Percentiles rank a stretch among this genome's conserved stretches.
Evolutionary conservation across 306 rosid species (phyloP).

Genomic region (Dalbergia oliveri): DNA sequence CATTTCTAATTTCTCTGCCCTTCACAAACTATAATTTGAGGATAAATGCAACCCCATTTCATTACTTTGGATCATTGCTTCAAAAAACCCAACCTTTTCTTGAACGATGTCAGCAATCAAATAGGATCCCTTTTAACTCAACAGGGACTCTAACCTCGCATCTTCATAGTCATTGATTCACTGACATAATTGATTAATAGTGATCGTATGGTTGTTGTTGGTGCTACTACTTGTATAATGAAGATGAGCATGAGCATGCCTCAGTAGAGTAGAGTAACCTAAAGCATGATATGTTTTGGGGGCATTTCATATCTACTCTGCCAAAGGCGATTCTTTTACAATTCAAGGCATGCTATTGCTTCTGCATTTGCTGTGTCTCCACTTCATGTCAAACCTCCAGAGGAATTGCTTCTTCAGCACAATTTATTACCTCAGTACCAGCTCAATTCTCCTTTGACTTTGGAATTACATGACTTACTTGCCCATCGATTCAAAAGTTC

Average conservation of each 20-base stretch:
- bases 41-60: background rate
- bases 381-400: conserved; percentile 44
- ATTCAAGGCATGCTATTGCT: conserved; percentile 40
- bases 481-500: conserved; percentile 56
- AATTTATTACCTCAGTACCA: conserved; percentile 47
- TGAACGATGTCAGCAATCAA: background rate
- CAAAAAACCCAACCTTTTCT: background rate
- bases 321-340: conserved; percentile 44
- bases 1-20: background rate
- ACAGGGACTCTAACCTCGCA: no score
- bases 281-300: conserved; percentile 46
- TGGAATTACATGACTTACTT: conserved; percentile 52
- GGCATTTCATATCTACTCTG: conserved; percentile 16
- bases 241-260: background rate
- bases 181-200: no score
- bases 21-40: background rate
- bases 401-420: conserved; percentile 39
- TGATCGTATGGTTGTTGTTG: background rate
- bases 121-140: no score
- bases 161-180: no score
- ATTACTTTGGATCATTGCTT: background rate
- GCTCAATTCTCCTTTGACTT: conserved; percentile 10
- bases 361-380: conserved; percentile 36
- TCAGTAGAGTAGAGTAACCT: background rate
- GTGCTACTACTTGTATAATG: background rate